phyloP scores from a whole-genome alignment of 805 yeast species.

The Kregervanrija pseudodelftensis region DNA sequence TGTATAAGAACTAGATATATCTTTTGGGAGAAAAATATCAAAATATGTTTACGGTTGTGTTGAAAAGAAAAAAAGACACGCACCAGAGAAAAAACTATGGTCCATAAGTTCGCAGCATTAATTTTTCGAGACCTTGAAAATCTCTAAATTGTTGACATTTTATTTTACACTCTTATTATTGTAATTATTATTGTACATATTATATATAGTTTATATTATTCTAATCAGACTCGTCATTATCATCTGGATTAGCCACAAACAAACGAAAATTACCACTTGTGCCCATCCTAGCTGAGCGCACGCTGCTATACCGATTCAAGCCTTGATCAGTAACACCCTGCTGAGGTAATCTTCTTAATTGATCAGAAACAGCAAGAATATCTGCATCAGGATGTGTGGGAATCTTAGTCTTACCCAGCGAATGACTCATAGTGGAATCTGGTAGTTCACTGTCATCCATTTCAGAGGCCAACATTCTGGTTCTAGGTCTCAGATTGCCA shows the following conservation, averaged over 20 bases:
- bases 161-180: no score
- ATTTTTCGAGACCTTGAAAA: no score
- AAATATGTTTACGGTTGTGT: background rate
- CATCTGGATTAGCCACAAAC: conserved; percentile 54
- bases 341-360: conserved; percentile 20
- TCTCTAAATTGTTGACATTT: no score
- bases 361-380: conserved; percentile 25
- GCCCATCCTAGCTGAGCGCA: conserved; percentile 20
- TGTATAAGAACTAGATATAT: no score
- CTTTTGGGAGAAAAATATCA: no score
- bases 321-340: conserved; percentile 4
- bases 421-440: conserved; percentile 26
- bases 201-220: conserved; percentile 1
- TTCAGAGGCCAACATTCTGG: conserved; percentile 68
- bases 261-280: conserved; percentile 15
- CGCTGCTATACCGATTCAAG: conserved; percentile 29
- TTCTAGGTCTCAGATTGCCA: conserved; percentile 55
- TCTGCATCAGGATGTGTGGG: conserved; percentile 29
- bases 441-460: conserved; percentile 57
- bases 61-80: background rate
- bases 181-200: background rate
- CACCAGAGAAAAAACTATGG: no score
- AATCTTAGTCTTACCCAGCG: conserved; percentile 20
- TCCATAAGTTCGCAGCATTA: no score
- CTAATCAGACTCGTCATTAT: conserved; percentile 30